Base-by-base conservation (phyloP, 2,329 filamentous ascomycete species). In the Fusarium sp. region DNA sequence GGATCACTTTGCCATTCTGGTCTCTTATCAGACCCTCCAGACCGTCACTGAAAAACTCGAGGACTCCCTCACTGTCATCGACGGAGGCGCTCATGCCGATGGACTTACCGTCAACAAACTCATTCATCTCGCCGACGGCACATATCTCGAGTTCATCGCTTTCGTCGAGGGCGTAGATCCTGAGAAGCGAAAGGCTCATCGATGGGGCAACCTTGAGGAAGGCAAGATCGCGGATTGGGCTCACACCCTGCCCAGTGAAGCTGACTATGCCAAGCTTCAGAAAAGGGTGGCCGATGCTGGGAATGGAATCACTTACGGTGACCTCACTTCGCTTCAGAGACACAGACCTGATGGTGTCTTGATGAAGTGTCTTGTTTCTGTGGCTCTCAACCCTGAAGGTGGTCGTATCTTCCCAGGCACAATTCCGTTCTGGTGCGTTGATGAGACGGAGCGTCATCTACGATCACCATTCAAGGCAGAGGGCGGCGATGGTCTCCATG, bases 361-460 rank as follows among this genome's bases (percentile, higher is more conserved):
- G 33, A 76, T 92, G 31, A 81, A 86, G 61, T 92, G 90, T 89
- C 82, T 85, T 24, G 84, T 89, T 24, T 86, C 87, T 18, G 82
- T 83, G 1, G 76, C 80, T 0, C 78, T 79, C 14, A 75, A 64
- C 34, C 63, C 61, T 1, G 49, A 61, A 2, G 71, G 72, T 6
- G 44, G 58, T 4, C 66, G 69, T 2, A 67, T 81, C 2, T 77
- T 79, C 10, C 79, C 85, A 1, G 88, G 89, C 0, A 78, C 79
- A 15, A 73, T 89, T 13, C 90, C 90, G 0, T 92, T 92, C 70
- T 92, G 86, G 83, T 90, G 88, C 72, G 83, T 91, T 46, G 90
- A 92, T 74, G 78, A 87, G 14, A 91, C 90, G 3, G 78, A 83
- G 4, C 77, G 90, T 8, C 69, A 78, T n/a, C 74, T 87, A 3